Percentiles rank a stretch among this genome's conserved stretches.
Conservation (phyloP, 2,329 filamentous ascomycete genomes). For the Trichoderma sp. region DNA sequence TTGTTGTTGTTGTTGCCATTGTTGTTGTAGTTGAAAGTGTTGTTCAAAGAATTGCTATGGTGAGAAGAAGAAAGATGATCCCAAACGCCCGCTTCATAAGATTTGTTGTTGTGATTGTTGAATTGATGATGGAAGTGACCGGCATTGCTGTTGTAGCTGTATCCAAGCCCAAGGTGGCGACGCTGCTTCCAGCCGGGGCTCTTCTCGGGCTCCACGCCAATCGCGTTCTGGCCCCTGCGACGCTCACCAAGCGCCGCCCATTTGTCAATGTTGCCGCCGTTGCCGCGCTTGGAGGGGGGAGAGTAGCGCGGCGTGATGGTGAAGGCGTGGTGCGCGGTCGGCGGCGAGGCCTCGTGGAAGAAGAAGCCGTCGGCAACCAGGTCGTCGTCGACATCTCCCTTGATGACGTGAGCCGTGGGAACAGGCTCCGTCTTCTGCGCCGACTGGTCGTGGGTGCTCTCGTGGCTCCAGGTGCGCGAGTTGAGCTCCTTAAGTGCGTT, state of each 20-base stretch:
- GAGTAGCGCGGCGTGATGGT: slow-evolving; percentile 58
- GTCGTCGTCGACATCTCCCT: slow-evolving; percentile 63
- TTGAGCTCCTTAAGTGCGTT: slow-evolving; percentile 64
- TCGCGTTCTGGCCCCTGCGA: slow-evolving; percentile 66
- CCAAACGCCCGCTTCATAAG: slow-evolving; percentile 52
- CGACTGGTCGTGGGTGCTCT: slow-evolving; percentile 58
- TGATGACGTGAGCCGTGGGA: slow-evolving; percentile 39
- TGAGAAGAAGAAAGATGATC: slow-evolving; percentile 48
- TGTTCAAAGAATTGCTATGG: slow-evolving; percentile 37
- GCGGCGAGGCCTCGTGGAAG: slow-evolving; percentile 64
- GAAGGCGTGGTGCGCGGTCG: slow-evolving; percentile 42
- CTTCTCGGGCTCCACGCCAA: slow-evolving; percentile 51
- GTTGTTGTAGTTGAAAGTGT: not conserved
- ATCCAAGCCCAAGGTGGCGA: slow-evolving; percentile 53
- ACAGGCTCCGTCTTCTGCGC: slow-evolving; percentile 32
- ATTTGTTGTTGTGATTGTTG: slow-evolving; percentile 42
- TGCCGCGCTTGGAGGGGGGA: slow-evolving; percentile 64
- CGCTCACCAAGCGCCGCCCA: slow-evolving; percentile 88
- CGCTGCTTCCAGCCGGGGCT: slow-evolving; percentile 53
- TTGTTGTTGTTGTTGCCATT: slow-evolving; percentile 26
- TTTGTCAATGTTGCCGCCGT: slow-evolving; percentile 67
- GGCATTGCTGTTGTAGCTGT: slow-evolving; percentile 47
- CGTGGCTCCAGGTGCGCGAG: slow-evolving; percentile 77
- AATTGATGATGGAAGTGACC: too few relatives aligned
- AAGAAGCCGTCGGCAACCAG: slow-evolving; percentile 70